Percentiles rank a stretch among this genome's conserved stretches.
These are phyloP conservation scores for Scutellaria baicalensis DNA, from an alignment of 257 asterid genomes.

Conservation along the genomic window DNA sequence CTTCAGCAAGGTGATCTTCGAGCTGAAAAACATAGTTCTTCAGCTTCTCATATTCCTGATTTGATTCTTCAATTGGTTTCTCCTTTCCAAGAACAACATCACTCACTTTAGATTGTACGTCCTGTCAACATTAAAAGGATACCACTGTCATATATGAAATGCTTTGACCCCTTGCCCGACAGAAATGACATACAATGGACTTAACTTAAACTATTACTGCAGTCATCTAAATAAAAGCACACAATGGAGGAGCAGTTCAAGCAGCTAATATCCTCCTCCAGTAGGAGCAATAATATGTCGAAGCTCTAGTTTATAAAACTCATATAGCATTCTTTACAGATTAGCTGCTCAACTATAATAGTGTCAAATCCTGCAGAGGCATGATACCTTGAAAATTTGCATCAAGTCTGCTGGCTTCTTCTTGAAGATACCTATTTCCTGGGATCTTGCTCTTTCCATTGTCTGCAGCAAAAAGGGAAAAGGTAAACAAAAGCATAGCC, in stretches of 20 bases:
- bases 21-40: conserved; percentile 85
- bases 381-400: conserved; percentile 82
- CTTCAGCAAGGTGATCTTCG: conserved; percentile 93
- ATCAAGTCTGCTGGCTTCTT: conserved; percentile 82
- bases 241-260: conserved; percentile 7
- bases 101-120: conserved; percentile 88
- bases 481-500: not conserved
- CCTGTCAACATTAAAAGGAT: conserved; percentile 43
- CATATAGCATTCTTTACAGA: not conserved
- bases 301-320: conserved; percentile 9
- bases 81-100: conserved; percentile 98
- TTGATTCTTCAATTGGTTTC: conserved; percentile 94
- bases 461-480: conserved; percentile 40
- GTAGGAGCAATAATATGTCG: not conserved
- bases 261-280: conserved; percentile 2
- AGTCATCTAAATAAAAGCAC: not conserved
- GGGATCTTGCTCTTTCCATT: conserved; percentile 88
- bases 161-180: not conserved
- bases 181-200: not conserved
- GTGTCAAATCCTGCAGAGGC: conserved; percentile 1
- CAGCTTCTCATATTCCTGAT: conserved; percentile 81
- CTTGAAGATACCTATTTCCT: conserved; percentile 76
- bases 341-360: not conserved
- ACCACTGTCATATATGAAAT: conserved; percentile 13
- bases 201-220: not conserved